Conservation (phyloP, 306 rosid species). For the Glycine latifolia region DNA sequence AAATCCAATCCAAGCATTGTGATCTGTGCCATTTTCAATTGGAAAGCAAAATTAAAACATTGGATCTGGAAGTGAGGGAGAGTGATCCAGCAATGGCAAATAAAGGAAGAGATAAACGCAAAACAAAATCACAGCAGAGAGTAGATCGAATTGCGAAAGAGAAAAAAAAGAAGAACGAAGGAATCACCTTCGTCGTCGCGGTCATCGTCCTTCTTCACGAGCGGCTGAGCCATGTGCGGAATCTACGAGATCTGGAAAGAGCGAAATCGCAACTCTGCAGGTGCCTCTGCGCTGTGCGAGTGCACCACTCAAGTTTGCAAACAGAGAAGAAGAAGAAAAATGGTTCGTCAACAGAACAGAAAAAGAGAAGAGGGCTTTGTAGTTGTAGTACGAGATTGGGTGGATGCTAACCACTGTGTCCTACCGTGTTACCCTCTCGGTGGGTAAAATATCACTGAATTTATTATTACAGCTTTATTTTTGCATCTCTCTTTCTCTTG, state of each 20-base stretch:
- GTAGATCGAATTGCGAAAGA: constrained; percentile 47
- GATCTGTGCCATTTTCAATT: constrained; percentile 36
- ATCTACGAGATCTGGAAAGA: constrained; percentile 62
- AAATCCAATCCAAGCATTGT: constrained; percentile 42
- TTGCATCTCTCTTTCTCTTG: no score
- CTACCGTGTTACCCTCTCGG: constrained; percentile 4
- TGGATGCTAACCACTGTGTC: neutral
- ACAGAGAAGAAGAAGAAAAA: constrained; percentile 15
- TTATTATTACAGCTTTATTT: neutral
- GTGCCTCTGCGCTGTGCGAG: constrained; percentile 49
- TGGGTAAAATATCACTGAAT: neutral
- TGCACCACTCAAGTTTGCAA: constrained; percentile 47
- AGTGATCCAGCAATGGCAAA: constrained; percentile 50
- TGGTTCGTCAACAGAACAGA: constrained; percentile 7
- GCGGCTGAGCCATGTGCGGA: constrained; percentile 89
- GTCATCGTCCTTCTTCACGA: constrained; percentile 98
- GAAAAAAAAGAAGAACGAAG: neutral
- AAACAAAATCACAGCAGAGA: neutral
- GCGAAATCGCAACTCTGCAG: constrained; percentile 19
- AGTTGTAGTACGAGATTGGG: neutral
- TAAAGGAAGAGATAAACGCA: constrained; percentile 1
- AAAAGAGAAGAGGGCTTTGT: constrained; percentile 8
- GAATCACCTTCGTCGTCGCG: constrained; percentile 93
- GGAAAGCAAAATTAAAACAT: constrained; percentile 33
- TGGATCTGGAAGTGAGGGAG: constrained; percentile 62